These are phyloP conservation scores for Rhodosorus marinus DNA, from an alignment of 23 red algal genomes.

Conservation along the genomic window DNA sequence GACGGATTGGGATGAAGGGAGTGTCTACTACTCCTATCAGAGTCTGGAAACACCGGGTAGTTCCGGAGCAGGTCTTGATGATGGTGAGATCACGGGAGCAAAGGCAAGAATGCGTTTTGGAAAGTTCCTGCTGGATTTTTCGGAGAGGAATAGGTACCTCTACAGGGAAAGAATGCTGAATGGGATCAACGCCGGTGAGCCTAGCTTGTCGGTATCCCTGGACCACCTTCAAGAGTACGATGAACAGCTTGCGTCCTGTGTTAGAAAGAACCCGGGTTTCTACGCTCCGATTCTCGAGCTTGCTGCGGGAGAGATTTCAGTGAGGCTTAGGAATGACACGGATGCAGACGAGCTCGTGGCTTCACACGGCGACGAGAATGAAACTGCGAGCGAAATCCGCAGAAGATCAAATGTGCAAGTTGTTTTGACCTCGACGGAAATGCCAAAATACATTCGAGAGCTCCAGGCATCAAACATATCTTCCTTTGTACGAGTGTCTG, in stretches of 20 bases:
- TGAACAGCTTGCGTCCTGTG: slow-evolving; percentile 33
- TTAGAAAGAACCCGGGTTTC: slow-evolving; percentile 36
- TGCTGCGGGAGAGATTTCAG: slow-evolving; percentile 30
- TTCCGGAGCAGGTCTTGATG: too few species aligned
- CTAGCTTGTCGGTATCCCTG: slow-evolving; percentile 24
- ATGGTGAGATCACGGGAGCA: neutral
- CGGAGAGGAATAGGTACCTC: slow-evolving; percentile 23
- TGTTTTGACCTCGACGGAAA: slow-evolving; percentile 29
- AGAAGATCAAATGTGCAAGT: slow-evolving; percentile 31
- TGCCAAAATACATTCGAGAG: slow-evolving; percentile 18
- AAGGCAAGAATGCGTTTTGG: slow-evolving; percentile 26
- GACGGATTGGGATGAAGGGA: too few species aligned
- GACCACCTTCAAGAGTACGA: slow-evolving; percentile 75
- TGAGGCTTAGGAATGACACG: slow-evolving; percentile 11
- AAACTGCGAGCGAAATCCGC: neutral
- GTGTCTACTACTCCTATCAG: too few species aligned
- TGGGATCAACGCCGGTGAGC: slow-evolving; percentile 38
- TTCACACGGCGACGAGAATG: neutral
- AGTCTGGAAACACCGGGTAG: too few species aligned
- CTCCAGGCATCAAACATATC: slow-evolving; percentile 51
- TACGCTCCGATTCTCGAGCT: slow-evolving; percentile 20
- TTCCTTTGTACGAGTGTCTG: slow-evolving; percentile 42
- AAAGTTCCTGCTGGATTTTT: slow-evolving; percentile 85
- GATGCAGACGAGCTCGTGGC: slow-evolving; percentile 1
- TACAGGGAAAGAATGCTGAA: slow-evolving; percentile 74